Base-by-base conservation (phyloP, 2,329 filamentous ascomycete species). In the Chlorencoelia australis region DNA sequence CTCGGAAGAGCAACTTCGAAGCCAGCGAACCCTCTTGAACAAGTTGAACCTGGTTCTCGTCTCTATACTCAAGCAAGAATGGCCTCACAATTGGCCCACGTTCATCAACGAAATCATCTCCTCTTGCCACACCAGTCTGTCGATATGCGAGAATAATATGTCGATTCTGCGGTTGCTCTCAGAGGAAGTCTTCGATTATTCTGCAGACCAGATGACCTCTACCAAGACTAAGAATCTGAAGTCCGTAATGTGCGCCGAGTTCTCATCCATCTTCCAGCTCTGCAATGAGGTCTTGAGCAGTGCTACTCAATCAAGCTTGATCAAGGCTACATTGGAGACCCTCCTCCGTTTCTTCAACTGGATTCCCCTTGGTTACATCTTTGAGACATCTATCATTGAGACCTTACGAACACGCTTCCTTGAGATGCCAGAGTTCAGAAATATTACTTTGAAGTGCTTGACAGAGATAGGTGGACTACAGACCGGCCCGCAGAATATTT, bases 81-180 rank as follows among this genome's bases (percentile, higher is more conserved):
- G 91, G 91, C 91, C 91, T 39, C 89, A 96, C 65, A 94, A 98
- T 69, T 98, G 93, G 91, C 91, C 93, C 8, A 94, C 87, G 14
- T 98, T 98, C 64, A 96, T 98, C 73, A 96, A 96, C 69, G 91
- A 98, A 68, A 98, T 98, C 62, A 87, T 98, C 53, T 82, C 86
- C 15, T 89, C 91, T 38, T 96, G 88, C 64, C 88, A 94, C 59
- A 89, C 85, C 50, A 95, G 83, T 62, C 69, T 98, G 36, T 91
- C 89, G 24, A 93, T 98, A 53, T 98, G 93, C 73, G 91, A 98
- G 67, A 98, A 98, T 69, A 98, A 98, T 70, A 98, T 98, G 91
- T 87, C 85, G 47, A 96, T 98, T 52, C 74, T 98, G 50, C 81
- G 91, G 42, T 68, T 98, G 52, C 73, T 98, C 30, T 98, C 91